phyloP scores from a whole-genome alignment of 2,329 filamentous ascomycete genomes.

The Alternaria sp. region DNA sequence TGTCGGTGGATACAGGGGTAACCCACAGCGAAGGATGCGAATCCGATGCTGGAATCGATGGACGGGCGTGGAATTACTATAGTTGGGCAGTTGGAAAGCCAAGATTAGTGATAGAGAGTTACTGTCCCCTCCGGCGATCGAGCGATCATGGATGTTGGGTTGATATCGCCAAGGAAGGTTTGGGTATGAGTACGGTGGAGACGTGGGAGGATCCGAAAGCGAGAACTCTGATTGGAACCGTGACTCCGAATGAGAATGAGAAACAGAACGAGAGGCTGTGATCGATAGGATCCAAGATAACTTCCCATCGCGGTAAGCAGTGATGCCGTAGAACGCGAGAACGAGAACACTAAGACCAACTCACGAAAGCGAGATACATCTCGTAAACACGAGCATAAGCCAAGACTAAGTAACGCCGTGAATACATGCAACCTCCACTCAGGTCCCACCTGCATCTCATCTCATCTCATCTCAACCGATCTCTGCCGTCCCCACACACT shows the following conservation, averaged over 20 bases:
- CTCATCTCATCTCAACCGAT: neutral
- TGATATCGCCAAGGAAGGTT: neutral
- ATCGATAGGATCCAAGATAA: neutral
- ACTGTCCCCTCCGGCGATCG: neutral
- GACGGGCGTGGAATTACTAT: neutral
- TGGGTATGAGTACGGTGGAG: neutral
- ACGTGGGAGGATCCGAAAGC: neutral
- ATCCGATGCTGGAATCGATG: neutral
- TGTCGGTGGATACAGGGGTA: neutral
- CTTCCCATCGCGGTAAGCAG: neutral
- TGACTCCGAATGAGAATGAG: neutral
- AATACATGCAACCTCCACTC: neutral
- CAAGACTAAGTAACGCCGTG: neutral
- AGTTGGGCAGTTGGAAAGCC: neutral
- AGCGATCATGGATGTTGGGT: neutral
- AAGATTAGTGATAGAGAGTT: neutral
- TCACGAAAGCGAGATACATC: neutral
- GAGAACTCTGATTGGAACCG: neutral
- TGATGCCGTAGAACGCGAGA: neutral
- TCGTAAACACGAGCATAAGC: neutral
- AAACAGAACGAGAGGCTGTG: neutral
- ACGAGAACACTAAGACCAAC: neutral
- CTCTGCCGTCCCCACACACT: neutral
- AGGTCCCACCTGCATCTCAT: neutral
- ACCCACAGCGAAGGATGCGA: neutral